phyloP scores from a whole-genome alignment of 2,329 filamentous ascomycete genomes.

The Parastagonospora nodorum region DNA sequence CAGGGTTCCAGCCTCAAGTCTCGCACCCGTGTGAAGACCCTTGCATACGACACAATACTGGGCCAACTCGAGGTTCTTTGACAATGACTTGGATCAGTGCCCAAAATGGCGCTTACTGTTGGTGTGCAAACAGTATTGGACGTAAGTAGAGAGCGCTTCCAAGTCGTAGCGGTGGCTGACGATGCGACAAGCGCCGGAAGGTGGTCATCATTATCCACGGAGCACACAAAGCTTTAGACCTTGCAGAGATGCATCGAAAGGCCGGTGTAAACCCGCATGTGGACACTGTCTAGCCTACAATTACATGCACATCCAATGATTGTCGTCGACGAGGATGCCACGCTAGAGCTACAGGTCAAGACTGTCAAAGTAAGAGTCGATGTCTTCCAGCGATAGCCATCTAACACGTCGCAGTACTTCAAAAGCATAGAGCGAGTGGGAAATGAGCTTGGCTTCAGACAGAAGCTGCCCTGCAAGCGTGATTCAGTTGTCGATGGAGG shows the following conservation, averaged over 20 bases:
- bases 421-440: slow-evolving; percentile 57
- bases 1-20: slow-evolving; percentile 79
- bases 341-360: slow-evolving; percentile 55
- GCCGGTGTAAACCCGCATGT: slow-evolving; percentile 86
- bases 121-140: slow-evolving; percentile 84
- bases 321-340: slow-evolving; percentile 77
- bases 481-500: slow-evolving; percentile 41
- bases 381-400: not conserved
- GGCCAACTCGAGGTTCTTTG: slow-evolving; percentile 85
- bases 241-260: slow-evolving; percentile 81
- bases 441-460: slow-evolving; percentile 51
- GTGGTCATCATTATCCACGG: slow-evolving; percentile 83
- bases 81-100: slow-evolving; percentile 74
- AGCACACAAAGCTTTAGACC: slow-evolving; percentile 78
- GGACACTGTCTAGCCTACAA: slow-evolving; percentile 82
- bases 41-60: slow-evolving; percentile 84
- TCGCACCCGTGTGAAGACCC: slow-evolving; percentile 81
- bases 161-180: slow-evolving; percentile 19
- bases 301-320: slow-evolving; percentile 81
- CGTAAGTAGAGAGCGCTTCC: slow-evolving; percentile 37
- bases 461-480: slow-evolving; percentile 48
- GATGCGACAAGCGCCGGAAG: slow-evolving; percentile 65
- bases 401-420: slow-evolving; percentile 47
- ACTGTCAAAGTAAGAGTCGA: slow-evolving; percentile 42
- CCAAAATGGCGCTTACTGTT: slow-evolving; percentile 81